A percentile compares a stretch with the other conserved stretches of the same genome.
phyloP scores from a whole-genome alignment of 106 monocot genomes.

The Iris macrosiphon region DNA sequence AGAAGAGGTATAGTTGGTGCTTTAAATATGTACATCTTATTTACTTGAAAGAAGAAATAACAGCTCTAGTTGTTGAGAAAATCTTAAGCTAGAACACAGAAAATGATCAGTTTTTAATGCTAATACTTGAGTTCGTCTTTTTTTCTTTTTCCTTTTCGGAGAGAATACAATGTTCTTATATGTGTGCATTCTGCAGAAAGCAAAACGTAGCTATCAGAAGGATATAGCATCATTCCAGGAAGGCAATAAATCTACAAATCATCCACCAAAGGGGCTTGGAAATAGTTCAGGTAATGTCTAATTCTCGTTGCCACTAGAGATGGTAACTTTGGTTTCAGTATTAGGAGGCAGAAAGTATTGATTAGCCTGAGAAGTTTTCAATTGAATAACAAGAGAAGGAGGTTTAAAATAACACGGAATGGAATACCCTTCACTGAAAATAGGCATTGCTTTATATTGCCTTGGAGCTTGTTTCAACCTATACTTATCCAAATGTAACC shows the following conservation, averaged over 20 bases:
- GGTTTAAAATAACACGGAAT: too few relatives aligned
- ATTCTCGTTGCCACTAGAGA: constrained; percentile 22
- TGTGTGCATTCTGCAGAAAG: constrained; percentile 55
- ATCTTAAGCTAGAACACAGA: not conserved
- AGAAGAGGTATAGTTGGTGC: constrained; percentile 48
- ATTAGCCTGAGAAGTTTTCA: too few relatives aligned
- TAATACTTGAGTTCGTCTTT: not conserved
- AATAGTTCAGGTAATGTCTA: constrained; percentile 14
- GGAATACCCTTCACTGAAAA: too few relatives aligned
- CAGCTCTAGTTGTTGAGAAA: not conserved
- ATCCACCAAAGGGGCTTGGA: constrained; percentile 10
- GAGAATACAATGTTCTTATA: not conserved
- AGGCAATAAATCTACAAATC: constrained; percentile 14
- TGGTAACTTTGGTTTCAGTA: constrained; percentile 6
- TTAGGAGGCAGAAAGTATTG: not conserved
- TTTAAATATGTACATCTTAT: not conserved
- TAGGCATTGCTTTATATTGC: too few relatives aligned
- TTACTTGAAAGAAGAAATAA: not conserved
- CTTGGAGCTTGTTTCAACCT: too few relatives aligned
- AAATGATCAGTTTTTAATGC: not conserved
- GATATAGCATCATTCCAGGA: constrained; percentile 64
- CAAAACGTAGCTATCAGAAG: constrained; percentile 83
- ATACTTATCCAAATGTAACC: too few relatives aligned
- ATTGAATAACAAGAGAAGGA: too few relatives aligned
- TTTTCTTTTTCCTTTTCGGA: too few relatives aligned